A percentile compares a stretch with the other conserved stretches of the same genome.
Evolutionary conservation across 2,329 filamentous ascomycete genomes (phyloP).

Genomic region (Ophiocordyceps australis): DNA sequence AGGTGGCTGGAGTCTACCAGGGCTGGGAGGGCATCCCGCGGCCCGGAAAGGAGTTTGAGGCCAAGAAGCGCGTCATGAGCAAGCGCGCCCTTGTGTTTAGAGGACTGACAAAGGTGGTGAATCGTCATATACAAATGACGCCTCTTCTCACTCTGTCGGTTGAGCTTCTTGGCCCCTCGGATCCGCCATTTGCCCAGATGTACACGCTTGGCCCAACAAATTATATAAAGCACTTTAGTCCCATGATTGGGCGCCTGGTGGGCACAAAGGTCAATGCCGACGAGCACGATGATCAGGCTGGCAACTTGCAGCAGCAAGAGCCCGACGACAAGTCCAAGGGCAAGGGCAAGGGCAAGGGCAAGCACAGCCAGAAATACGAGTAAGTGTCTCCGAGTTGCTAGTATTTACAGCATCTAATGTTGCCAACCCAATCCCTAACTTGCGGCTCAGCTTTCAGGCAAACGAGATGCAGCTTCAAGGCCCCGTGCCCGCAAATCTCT

Average conservation of each 20-base stretch:
- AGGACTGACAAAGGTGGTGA: conserved; percentile 45
- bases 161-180: conserved; percentile 59
- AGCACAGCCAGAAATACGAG: conserved; percentile 54
- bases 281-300: conserved; percentile 24
- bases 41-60: conserved; percentile 38
- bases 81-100: conserved; percentile 71
- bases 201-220: conserved; percentile 63
- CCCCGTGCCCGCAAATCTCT: conserved; percentile 62
- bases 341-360: conserved; percentile 20
- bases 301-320: conserved; percentile 4
- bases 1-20: conserved; percentile 39
- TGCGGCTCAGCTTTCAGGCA: conserved; percentile 62
- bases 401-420: no score
- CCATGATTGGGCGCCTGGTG: conserved; percentile 67
- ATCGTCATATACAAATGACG: conserved; percentile 44
- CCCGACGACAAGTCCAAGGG: background rate
- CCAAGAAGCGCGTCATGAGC: conserved; percentile 73
- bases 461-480: conserved; percentile 79
- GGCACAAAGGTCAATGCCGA: conserved; percentile 51
- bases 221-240: conserved; percentile 75
- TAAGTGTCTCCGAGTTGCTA: no score
- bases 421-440: no score
- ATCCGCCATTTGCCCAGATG: conserved; percentile 47
- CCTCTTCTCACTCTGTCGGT: conserved; percentile 57
- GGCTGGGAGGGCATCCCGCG: conserved; percentile 51